A percentile compares a stretch with the other conserved stretches of the same genome.
Conservation (phyloP, 441 rosid species). For the Lepidium campestre region DNA sequence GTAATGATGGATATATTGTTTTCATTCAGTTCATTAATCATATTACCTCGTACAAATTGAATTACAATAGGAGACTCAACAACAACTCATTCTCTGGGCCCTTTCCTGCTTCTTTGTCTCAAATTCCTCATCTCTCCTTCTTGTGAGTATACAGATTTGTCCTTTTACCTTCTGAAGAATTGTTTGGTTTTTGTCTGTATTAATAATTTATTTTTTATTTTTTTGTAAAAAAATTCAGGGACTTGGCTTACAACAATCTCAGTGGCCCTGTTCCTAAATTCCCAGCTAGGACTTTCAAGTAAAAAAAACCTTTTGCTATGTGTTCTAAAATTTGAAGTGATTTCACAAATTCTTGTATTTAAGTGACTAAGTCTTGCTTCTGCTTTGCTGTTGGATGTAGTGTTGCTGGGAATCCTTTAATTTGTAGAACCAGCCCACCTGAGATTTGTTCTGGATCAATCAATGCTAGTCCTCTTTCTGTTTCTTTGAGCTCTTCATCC, state of each 20-base stretch:
- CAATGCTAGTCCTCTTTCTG: conserved; percentile 43
- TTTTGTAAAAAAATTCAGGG: conserved; percentile 59
- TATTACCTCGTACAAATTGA: conserved; percentile 27
- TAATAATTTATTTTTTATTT: neutral
- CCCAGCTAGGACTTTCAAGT: conserved; percentile 87
- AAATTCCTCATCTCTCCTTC: conserved; percentile 75
- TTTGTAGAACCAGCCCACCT: conserved; percentile 48
- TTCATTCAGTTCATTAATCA: neutral
- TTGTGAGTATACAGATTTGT: conserved; percentile 57
- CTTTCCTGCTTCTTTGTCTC: conserved; percentile 67
- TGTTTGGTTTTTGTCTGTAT: neutral
- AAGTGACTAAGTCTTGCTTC: conserved; percentile 3
- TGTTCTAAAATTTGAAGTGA: neutral
- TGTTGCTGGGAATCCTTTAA: conserved; percentile 73
- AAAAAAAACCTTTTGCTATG: conserved; percentile 9
- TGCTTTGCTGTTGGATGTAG: conserved; percentile 37
- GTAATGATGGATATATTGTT: neutral
- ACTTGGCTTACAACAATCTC: conserved; percentile 87
- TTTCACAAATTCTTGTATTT: neutral
- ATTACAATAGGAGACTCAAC: conserved; percentile 76
- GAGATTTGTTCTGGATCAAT: conserved; percentile 62
- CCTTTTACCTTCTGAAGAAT: neutral
- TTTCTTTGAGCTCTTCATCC: conserved; percentile 48
- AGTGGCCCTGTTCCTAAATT: conserved; percentile 73
- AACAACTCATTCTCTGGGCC: conserved; percentile 86